phyloP scores from a whole-genome alignment of 2,329 filamentous ascomycete genomes.

The Trichoderma koningii region DNA sequence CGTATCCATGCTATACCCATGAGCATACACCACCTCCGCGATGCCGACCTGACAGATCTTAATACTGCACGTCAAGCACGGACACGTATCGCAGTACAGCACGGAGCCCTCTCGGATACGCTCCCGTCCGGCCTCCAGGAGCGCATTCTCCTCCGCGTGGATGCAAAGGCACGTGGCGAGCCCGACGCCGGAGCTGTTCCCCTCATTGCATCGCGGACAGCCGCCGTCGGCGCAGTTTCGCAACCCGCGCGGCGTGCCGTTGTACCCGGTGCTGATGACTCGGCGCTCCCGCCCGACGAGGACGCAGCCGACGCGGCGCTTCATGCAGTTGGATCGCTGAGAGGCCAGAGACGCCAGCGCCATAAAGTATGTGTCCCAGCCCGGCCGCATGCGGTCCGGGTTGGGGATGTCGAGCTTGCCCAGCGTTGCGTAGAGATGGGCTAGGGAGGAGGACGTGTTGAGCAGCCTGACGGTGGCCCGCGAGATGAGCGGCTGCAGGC shows the following conservation, averaged over 20 bases:
- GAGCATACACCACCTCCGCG: constrained; percentile 89
- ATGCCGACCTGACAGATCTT: constrained; percentile 98
- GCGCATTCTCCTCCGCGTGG: constrained; percentile 97
- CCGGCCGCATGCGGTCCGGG: constrained; percentile 77
- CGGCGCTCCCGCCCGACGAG: constrained; percentile 77
- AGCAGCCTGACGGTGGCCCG: constrained; percentile 82
- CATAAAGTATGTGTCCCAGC: constrained; percentile 99
- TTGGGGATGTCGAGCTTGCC: constrained; percentile 75
- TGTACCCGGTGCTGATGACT: constrained; percentile 95
- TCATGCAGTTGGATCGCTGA: constrained; percentile 96
- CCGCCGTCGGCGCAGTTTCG: constrained; percentile 92
- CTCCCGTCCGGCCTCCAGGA: constrained; percentile 91
- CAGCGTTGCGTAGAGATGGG: constrained; percentile 72
- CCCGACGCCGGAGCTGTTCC: constrained; percentile 66
- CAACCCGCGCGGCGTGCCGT: constrained; percentile 89
- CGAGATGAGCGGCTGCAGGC: constrained; percentile 75
- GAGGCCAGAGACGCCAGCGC: constrained; percentile 88
- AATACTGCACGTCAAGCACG: constrained; percentile 95
- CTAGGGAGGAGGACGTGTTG: constrained; percentile 75
- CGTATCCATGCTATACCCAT: constrained; percentile 91
- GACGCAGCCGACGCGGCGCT: constrained; percentile 91
- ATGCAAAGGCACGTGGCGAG: constrained; percentile 90
- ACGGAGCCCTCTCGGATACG: constrained; percentile 79
- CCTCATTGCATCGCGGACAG: constrained; percentile 82
- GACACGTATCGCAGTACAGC: constrained; percentile 94